Percentiles rank a stretch among this genome's conserved stretches.
phyloP scores from a whole-genome alignment of 345 rosid species.

The Aquilaria yunnanensis region DNA sequence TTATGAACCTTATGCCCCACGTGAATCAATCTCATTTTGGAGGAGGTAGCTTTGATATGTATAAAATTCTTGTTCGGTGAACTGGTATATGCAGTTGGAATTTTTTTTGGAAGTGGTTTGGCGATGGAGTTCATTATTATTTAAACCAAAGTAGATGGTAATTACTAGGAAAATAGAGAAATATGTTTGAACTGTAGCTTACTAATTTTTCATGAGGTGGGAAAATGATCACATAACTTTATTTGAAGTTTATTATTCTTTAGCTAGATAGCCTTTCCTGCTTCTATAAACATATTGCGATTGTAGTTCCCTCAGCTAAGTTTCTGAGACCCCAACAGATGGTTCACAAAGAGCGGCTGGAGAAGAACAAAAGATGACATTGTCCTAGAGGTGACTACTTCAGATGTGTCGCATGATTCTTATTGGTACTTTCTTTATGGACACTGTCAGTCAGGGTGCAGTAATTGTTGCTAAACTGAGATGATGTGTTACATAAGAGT shows the following conservation, averaged over 20 bases:
- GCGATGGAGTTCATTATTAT: too few species aligned
- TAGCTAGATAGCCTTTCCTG: neutral
- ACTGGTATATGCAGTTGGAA: too few species aligned
- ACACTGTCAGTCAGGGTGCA: too few species aligned
- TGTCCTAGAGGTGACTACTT: slow-evolving; percentile 51
- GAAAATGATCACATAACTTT: neutral
- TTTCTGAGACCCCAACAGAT: slow-evolving; percentile 36
- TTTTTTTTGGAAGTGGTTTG: too few species aligned
- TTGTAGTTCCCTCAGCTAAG: neutral
- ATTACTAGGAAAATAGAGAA: neutral
- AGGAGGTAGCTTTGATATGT: slow-evolving; percentile 43
- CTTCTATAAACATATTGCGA: neutral
- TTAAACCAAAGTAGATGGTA: too few species aligned
- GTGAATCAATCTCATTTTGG: slow-evolving; percentile 71
- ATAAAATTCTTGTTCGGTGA: neutral
- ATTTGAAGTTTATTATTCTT: neutral
- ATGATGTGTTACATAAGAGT: too few species aligned
- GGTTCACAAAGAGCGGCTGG: slow-evolving; percentile 89
- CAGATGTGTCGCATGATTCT: neutral
- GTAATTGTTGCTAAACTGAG: too few species aligned
- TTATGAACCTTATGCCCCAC: slow-evolving; percentile 71
- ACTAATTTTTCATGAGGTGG: neutral
- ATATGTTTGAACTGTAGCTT: slow-evolving; percentile 1
- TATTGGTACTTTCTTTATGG: too few species aligned
- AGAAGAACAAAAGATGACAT: slow-evolving; percentile 82